phyloP scores from a whole-genome alignment of 2,329 filamentous ascomycete genomes.

The Hyphodiscus sp. region DNA sequence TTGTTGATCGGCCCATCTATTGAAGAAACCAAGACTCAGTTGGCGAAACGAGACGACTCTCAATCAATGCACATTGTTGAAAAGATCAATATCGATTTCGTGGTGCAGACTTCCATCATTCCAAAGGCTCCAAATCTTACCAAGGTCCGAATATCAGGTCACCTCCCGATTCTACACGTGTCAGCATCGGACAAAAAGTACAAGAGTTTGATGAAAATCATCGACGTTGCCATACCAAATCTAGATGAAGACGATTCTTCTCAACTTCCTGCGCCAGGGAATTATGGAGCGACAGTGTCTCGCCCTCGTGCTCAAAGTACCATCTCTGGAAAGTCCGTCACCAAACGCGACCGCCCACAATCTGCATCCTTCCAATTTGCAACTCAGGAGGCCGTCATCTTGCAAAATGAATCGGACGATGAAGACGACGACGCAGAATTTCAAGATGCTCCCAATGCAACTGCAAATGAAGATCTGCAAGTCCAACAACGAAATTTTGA shows the following conservation, averaged over 20 bases:
- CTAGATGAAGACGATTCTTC: slow-evolving; percentile 49
- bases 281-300: not conserved
- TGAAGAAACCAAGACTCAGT: slow-evolving; percentile 77
- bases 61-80: slow-evolving; percentile 86
- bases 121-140: slow-evolving; percentile 91
- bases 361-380: slow-evolving; percentile 71
- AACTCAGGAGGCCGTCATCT: slow-evolving; percentile 66
- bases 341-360: slow-evolving; percentile 46
- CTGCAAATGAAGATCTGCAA: slow-evolving; percentile 52
- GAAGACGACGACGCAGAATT: slow-evolving; percentile 59
- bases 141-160: slow-evolving; percentile 84
- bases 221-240: slow-evolving; percentile 90
- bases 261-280: not conserved
- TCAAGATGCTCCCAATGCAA: slow-evolving; percentile 58
- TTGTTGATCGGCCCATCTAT: slow-evolving; percentile 92
- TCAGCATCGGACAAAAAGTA: slow-evolving; percentile 93
- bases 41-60: slow-evolving; percentile 59
- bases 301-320: slow-evolving; percentile 23
- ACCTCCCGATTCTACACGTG: slow-evolving; percentile 85
- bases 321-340: slow-evolving; percentile 34
- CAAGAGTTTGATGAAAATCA: slow-evolving; percentile 91
- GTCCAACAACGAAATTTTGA: slow-evolving; percentile 89
- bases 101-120: slow-evolving; percentile 94
- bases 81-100: slow-evolving; percentile 94
- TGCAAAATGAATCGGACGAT: slow-evolving; percentile 54